phyloP scores from a whole-genome alignment of 2,329 filamentous ascomycete genomes.

The Cercospora zeae-maydis region DNA sequence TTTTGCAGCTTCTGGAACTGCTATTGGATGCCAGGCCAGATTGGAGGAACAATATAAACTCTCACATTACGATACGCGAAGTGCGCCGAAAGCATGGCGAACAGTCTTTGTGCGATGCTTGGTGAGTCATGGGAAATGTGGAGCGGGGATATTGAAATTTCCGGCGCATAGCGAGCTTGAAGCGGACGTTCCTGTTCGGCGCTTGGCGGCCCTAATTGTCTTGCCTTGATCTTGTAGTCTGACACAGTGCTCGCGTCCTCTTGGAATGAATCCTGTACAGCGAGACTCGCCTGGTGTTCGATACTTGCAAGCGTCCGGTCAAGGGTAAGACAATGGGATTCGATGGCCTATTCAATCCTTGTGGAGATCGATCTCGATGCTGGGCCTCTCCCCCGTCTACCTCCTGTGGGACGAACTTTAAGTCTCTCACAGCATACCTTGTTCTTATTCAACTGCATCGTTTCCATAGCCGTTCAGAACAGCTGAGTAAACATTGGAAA shows the following conservation, averaged over 20 bases:
- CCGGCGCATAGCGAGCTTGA: not conserved
- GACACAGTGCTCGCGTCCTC: not conserved
- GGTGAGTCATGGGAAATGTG: conserved; percentile 2
- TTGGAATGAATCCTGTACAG: too few species aligned
- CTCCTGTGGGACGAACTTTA: not conserved
- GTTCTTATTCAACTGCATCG: too few species aligned
- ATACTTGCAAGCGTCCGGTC: not conserved
- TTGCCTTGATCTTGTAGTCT: not conserved
- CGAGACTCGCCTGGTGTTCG: too few species aligned
- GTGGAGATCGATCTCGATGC: not conserved
- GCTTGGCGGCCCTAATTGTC: not conserved
- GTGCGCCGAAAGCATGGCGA: not conserved
- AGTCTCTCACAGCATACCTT: too few species aligned
- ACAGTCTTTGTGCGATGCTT: not conserved
- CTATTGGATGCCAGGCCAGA: not conserved
- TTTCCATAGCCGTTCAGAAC: not conserved
- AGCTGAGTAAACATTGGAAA: not conserved
- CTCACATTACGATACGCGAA: not conserved
- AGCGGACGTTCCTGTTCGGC: not conserved
- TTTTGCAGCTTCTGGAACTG: not conserved
- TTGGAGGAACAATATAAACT: not conserved
- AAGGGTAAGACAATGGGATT: not conserved
- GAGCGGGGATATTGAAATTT: not conserved
- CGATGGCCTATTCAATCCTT: not conserved
- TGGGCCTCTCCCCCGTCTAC: not conserved